Evolutionary conservation across 1,284 basidiomycete genomes (phyloP).

Genomic region (Mycosarcoma maydis): DNA sequence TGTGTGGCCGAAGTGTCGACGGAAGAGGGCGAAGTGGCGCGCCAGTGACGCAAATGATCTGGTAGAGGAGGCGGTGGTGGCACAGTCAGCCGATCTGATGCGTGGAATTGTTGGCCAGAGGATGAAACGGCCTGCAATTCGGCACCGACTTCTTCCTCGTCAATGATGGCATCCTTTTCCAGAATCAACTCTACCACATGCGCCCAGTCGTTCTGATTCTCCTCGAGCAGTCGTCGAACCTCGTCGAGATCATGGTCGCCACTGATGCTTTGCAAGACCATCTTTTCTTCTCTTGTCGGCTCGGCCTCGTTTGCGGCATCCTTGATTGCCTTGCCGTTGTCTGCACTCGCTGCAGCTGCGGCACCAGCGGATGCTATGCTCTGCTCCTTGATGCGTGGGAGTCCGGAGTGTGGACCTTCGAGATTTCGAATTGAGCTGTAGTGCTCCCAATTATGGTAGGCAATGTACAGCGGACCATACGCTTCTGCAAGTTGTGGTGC

Average conservation of each 20-base stretch:
- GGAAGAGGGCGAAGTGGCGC: slow-evolving; percentile 53
- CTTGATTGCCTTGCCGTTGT: slow-evolving; percentile 4
- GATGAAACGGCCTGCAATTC: slow-evolving; percentile 32
- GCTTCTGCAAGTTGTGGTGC: slow-evolving; percentile 36
- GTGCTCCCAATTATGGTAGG: slow-evolving; percentile 90
- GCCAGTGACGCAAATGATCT: slow-evolving; percentile 54
- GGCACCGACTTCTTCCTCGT: slow-evolving; percentile 41
- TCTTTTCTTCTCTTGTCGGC: slow-evolving; percentile 43
- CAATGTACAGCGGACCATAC: slow-evolving; percentile 61
- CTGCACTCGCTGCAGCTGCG: slow-evolving; percentile 15
- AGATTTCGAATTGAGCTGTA: slow-evolving; percentile 90
- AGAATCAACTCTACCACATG: slow-evolving; percentile 49
- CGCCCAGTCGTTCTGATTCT: slow-evolving; percentile 50
- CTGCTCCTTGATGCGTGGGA: slow-evolving; percentile 76
- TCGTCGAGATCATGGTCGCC: slow-evolving; percentile 33
- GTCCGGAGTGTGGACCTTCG: slow-evolving; percentile 81
- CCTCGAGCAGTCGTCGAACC: slow-evolving; percentile 36
- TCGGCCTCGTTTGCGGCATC: slow-evolving; percentile 8
- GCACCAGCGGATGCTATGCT: slow-evolving; percentile 11
- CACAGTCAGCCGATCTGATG: slow-evolving; percentile 14
- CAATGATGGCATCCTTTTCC: slow-evolving; percentile 36
- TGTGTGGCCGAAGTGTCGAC: slow-evolving; percentile 54
- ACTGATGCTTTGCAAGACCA: slow-evolving; percentile 53
- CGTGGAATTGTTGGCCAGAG: not conserved
- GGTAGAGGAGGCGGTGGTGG: slow-evolving; percentile 41